Conservation (phyloP, 1,139 yeast genomes). For the Hyphopichia fennica region DNA sequence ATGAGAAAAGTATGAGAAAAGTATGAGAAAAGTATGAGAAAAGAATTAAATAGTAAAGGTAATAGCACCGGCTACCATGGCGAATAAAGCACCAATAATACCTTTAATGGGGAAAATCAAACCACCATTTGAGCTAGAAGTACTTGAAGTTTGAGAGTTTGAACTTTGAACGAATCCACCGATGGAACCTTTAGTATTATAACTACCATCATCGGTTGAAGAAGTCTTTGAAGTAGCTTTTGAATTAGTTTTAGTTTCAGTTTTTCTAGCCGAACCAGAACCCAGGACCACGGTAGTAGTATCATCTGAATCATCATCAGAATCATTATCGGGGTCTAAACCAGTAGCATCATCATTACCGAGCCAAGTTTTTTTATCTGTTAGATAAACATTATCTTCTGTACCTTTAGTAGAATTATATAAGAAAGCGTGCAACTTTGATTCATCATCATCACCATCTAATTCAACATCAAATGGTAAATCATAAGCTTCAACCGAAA, state of each 20-base stretch:
- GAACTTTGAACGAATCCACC: constrained; percentile 41
- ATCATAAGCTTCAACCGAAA: constrained; percentile 67
- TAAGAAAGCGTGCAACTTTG: constrained; percentile 48
- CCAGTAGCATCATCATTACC: constrained; percentile 67
- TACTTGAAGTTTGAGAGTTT: constrained; percentile 7
- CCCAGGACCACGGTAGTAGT: constrained; percentile 12
- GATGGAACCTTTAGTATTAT: constrained; percentile 14
- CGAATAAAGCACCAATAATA: neutral
- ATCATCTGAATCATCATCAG: constrained; percentile 7
- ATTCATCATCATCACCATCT: constrained; percentile 39
- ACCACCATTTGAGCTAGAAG: constrained; percentile 1
- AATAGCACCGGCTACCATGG: neutral
- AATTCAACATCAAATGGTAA: constrained; percentile 52
- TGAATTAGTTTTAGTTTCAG: constrained; percentile 9
- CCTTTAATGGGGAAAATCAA: neutral
- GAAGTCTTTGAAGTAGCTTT: constrained; percentile 10
- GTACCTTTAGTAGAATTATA: constrained; percentile 53
- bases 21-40: neutral
- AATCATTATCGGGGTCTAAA: constrained; percentile 50
- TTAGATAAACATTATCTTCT: constrained; percentile 50
- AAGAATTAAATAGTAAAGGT: constrained; percentile 8
- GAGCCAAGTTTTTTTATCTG: constrained; percentile 60
- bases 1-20: neutral
- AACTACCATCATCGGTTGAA: constrained; percentile 13
- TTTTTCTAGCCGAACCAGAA: constrained; percentile 13